Evolutionary conservation across 352 stramenopile species (phyloP), one percentile per base, ranked within the genome.

Genomic region (Pythium biforme): DNA sequence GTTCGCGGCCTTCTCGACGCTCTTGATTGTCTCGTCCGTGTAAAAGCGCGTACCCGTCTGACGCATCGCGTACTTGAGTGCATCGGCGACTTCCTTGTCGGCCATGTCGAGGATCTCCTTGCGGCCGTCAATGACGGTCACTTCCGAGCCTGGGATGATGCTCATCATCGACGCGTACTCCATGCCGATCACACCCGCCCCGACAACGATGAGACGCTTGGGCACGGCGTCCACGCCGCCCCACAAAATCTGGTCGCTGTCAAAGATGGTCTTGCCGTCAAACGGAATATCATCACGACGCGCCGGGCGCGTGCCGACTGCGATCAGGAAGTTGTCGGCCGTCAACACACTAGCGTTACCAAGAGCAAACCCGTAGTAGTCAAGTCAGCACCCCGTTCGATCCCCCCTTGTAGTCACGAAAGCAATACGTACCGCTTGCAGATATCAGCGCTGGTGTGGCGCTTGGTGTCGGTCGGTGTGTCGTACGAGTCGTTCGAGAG

Each of bases 81-180:
- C 83, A 52, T 96, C 83, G 17, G 85, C 81, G 27, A 97, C 85
- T 66, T 97, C 88, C 52, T 84, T 84, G 68, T 97, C 89, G 3
- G 89, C 89, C 81, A 97, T 94, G 58, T 94, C 85, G 39, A 97
- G 67, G 51, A 94, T 90, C 64, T 92, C 83, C 64, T 92, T 82
- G 53, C 86, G 81, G 26, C 83, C 82, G 48, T 97, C 89, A 59
- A 97, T 94, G 56, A 97, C 85, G 29, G 88, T 97, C 48, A 97
- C 88, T 17, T 94, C 82, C 33, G 89, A 94, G 48, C 89, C 89
- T 0, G 87, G 88, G 46, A 97, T 91, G 57, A 97, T 95, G 56
- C 81, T 93, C 72, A 97, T 93, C 88, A 97, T 97, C 19, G 81
- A 92, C 15, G 89, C 89, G 51, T 97, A 97, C 54, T 97, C 89